Evolutionary conservation across 225 moss, liverwort and hornwort species (phyloP).

Genomic region (Ulota crispa): DNA sequence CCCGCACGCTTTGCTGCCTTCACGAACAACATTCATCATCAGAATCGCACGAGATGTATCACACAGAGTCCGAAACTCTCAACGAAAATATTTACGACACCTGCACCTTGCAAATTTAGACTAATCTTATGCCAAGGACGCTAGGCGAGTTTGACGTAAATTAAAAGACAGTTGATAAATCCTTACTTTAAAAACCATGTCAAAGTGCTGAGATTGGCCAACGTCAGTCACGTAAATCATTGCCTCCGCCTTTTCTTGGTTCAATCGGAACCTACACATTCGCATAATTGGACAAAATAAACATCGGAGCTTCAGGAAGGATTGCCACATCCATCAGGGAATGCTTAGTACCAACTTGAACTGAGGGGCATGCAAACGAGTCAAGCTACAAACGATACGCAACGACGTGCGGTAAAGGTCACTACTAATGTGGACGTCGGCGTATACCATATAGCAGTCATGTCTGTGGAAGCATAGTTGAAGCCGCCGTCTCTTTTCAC

Average conservation of each 20-base stretch:
- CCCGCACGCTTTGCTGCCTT: slow-evolving; percentile 73
- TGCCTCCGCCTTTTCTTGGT: slow-evolving; percentile 64
- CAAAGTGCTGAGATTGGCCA: slow-evolving; percentile 88
- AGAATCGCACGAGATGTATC: neutral
- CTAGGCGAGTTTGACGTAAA: neutral
- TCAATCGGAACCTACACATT: slow-evolving; percentile 66
- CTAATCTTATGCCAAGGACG: neutral
- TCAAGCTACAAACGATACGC: neutral
- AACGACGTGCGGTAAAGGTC: neutral
- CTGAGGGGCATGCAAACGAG: neutral
- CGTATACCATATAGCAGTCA: slow-evolving; percentile 85
- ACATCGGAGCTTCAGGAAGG: neutral
- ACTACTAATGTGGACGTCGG: neutral
- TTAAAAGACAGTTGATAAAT: neutral
- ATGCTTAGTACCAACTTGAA: neutral
- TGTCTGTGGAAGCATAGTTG: slow-evolving; percentile 90
- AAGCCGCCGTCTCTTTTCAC: slow-evolving; percentile 88
- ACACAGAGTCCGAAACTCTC: neutral
- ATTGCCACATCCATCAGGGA: neutral
- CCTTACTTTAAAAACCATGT: slow-evolving; percentile 79
- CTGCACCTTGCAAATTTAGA: neutral
- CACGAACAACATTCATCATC: slow-evolving; percentile 4
- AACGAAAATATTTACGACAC: neutral
- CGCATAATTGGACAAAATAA: neutral
- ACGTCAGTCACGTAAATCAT: slow-evolving; percentile 83